Evolutionary conservation across 805 yeast species (phyloP).

Genomic region (Kodamaea fukazawae): DNA sequence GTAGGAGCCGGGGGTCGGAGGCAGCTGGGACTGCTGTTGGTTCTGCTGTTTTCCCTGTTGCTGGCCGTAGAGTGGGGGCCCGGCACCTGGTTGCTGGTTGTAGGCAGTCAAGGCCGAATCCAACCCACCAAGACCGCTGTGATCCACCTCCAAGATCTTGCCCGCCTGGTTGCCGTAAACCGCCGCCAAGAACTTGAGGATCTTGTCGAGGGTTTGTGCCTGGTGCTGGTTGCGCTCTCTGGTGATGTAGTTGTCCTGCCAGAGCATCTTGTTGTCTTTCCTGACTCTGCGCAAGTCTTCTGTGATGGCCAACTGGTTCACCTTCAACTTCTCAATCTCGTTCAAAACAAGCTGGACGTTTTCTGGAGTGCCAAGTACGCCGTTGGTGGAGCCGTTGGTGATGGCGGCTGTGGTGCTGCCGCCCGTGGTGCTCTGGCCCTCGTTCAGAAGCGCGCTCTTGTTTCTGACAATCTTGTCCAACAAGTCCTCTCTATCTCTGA

Average conservation of each 20-base stretch:
- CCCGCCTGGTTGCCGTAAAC: slow-evolving; percentile 66
- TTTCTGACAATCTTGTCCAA: slow-evolving; percentile 84
- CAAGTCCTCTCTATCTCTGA: slow-evolving; percentile 75
- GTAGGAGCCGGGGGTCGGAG: slow-evolving; percentile 6
- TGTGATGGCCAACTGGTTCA: slow-evolving; percentile 74
- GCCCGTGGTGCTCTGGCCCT: slow-evolving; percentile 17
- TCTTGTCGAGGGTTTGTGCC: slow-evolving; percentile 83
- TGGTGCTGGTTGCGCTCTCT: slow-evolving; percentile 85
- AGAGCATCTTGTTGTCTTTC: slow-evolving; percentile 82
- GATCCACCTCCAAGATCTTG: slow-evolving; percentile 39
- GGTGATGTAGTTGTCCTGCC: slow-evolving; percentile 84
- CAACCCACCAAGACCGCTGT: slow-evolving; percentile 6
- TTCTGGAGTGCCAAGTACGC: slow-evolving; percentile 14
- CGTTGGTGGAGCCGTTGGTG: slow-evolving; percentile 18
- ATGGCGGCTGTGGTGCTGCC: slow-evolving; percentile 25
- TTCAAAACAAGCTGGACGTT: slow-evolving; percentile 54
- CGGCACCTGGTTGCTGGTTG: slow-evolving; percentile 9
- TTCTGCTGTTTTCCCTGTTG: slow-evolving; percentile 7
- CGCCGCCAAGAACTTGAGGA: slow-evolving; percentile 81
- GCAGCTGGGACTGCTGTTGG: slow-evolving; percentile 6
- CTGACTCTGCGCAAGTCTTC: slow-evolving; percentile 82
- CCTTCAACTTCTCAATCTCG: slow-evolving; percentile 74
- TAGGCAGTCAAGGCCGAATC: slow-evolving; percentile 18
- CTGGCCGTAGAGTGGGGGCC: background rate
- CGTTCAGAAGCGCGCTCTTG: slow-evolving; percentile 33